Base-by-base conservation (phyloP, 1,139 yeast species). In the Candida glucosophila region DNA sequence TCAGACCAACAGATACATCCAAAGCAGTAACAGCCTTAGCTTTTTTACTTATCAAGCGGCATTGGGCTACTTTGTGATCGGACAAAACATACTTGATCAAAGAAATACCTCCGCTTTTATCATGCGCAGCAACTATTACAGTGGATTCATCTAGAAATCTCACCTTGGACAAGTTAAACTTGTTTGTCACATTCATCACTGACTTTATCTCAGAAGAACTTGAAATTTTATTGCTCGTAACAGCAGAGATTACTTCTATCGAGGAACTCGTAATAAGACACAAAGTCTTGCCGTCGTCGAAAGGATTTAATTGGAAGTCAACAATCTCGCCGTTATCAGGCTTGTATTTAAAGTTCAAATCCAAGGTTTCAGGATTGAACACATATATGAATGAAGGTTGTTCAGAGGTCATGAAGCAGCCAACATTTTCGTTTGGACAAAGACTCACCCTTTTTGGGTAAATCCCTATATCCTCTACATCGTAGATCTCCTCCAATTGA, bases 11-110 rank as follows among this genome's bases (percentile, higher is more conserved):
- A 9, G 59, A 49, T 20, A 62, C 54, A 41, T 78, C 93, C 46
- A 85, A 52, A 1, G 92, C 77, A 0, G 92, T 82, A 15, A 81
- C 63, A 23, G 80, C 78, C 35, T 68, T 73, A 37, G 74, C 57
- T 30, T 70, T 75, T 23, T 58, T 67, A 4, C 77, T 64, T 5
- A 77, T 50, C 5, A 63, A 43, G 14, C 56, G 54, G 12, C 62
- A 51, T 34, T 57, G 64, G 9, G 63, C 40, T 11, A 75, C 53
- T 19, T 60, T 57, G 12, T 67, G 60, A 14, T 55, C 48, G 5
- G 56, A 43, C 29, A 68, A 49, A 22, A 67, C 63, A 40, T 62
- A 71, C 33, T 60, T 62, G 19, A 52, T 47, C 41, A 52, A 36
- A 52, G 54, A 67, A 36, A 38, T 68, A 2, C 59, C 77, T 3